Percentiles rank a stretch among this genome's conserved stretches.
Evolutionary conservation across 495 filamentous ascomycete species (phyloP).

Genomic region (Hyaloscypha hepaticicola): DNA sequence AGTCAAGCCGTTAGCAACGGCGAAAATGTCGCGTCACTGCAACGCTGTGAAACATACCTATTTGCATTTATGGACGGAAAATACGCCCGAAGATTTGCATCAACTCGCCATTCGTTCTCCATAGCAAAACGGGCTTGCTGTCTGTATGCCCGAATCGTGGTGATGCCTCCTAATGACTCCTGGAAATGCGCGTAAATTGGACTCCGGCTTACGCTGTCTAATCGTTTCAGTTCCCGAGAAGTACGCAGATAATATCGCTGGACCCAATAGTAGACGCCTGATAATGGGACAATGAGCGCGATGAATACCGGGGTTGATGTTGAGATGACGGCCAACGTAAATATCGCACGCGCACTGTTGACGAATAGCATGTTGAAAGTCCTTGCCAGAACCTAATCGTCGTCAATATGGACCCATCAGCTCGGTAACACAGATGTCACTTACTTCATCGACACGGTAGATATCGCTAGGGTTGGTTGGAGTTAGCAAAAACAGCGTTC

Average conservation of each 20-base stretch:
- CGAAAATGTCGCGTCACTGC: background rate
- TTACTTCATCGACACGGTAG: conserved; percentile 83
- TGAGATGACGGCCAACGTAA: conserved; percentile 85
- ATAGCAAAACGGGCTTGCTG: conserved; percentile 83
- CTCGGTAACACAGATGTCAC: conserved; percentile 12
- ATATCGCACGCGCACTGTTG: conserved; percentile 79
- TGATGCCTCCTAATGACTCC: conserved; percentile 90
- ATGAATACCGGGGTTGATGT: conserved; percentile 78
- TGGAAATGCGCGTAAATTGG: conserved; percentile 99
- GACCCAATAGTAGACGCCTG: conserved; percentile 82
- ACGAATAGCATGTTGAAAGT: conserved; percentile 94
- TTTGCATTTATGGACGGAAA: conserved; percentile 97
- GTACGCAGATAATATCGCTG: conserved; percentile 97
- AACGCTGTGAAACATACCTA: conserved; percentile 25
- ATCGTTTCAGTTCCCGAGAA: conserved; percentile 90
- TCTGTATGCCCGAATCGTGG: conserved; percentile 95
- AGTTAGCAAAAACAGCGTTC: conserved; percentile 26
- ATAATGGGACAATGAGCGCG: conserved; percentile 75
- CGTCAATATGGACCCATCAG: conserved; percentile 20
- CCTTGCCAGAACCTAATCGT: conserved; percentile 67
- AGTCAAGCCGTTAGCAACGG: conserved; percentile 11
- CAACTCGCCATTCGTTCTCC: conserved; percentile 98
- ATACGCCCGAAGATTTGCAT: conserved; percentile 92
- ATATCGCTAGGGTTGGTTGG: conserved; percentile 64
- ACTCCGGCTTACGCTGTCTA: conserved; percentile 92